A percentile compares a stretch with the other conserved stretches of the same genome.
Conservation (phyloP, 257 asterid genomes). For the Capsicum rhomboideum region DNA sequence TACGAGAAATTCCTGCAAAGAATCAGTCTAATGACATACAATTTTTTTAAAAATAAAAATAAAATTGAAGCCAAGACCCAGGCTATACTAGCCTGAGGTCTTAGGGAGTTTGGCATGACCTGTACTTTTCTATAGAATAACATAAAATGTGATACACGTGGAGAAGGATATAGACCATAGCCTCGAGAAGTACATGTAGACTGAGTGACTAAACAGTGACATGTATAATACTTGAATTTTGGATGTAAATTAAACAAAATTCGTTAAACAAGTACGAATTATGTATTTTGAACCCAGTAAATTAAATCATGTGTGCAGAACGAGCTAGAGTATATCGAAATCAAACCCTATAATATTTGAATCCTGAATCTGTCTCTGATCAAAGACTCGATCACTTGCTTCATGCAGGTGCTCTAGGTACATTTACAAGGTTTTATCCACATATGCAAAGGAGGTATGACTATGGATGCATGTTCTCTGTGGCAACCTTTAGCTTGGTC, state of each 20-base stretch:
- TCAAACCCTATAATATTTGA: rapidly evolving
- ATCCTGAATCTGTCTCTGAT: not conserved
- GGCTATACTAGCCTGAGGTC: not conserved
- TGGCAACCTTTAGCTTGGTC: slow-evolving; percentile 61
- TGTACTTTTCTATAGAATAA: not conserved
- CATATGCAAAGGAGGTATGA: slow-evolving; percentile 53
- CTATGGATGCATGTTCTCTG: slow-evolving; percentile 61
- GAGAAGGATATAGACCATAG: not conserved
- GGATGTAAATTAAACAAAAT: not conserved
- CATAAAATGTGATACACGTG: not conserved
- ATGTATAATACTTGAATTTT: not conserved
- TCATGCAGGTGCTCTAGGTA: slow-evolving; percentile 37
- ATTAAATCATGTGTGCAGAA: too few species aligned
- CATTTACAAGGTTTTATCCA: slow-evolving; percentile 62
- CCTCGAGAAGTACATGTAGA: not conserved
- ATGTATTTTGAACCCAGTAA: not conserved
- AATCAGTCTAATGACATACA: not conserved
- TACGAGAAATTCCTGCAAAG: not conserved
- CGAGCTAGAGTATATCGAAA: not conserved
- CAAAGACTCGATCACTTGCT: not conserved
- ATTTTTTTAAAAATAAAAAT: too few species aligned
- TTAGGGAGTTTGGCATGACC: not conserved
- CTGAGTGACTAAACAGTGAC: not conserved
- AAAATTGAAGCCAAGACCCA: not conserved
- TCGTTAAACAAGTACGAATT: too few species aligned